Conservation (phyloP, 78 protist genomes). For the Chrysochromulina tobinii region DNA sequence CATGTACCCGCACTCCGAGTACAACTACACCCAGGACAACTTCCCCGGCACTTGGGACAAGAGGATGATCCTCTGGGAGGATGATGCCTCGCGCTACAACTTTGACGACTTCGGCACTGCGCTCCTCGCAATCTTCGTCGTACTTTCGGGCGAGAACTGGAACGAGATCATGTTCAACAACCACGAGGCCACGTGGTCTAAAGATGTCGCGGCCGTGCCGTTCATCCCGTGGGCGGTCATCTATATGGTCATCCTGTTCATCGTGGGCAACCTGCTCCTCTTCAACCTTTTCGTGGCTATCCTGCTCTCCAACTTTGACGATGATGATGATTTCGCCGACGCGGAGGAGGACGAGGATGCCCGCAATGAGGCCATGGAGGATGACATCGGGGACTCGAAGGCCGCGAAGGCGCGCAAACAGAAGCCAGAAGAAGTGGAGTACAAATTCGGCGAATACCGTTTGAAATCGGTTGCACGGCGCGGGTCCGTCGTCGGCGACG, state of each 20-base stretch:
- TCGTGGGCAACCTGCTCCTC: conserved; percentile 53
- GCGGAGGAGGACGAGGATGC: background rate
- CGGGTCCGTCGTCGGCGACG: no score
- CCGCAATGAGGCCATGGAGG: background rate
- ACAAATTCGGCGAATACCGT: background rate
- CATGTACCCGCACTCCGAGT: background rate
- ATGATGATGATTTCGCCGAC: background rate
- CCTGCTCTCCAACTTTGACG: conserved; percentile 17
- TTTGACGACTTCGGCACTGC: background rate
- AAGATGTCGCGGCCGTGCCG: no score
- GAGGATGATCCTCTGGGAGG: background rate
- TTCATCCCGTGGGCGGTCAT: background rate
- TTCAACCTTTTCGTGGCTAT: conserved; percentile 75
- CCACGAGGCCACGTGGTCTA: background rate
- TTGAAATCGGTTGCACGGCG: no score
- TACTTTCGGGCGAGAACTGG: conserved; percentile 64
- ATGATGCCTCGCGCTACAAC: background rate
- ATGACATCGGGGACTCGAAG: background rate
- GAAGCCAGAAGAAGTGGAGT: background rate
- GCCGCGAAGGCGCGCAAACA: no score
- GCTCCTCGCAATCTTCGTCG: background rate
- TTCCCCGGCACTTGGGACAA: background rate
- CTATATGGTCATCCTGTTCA: conserved; percentile 26
- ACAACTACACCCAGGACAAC: background rate
- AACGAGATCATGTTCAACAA: background rate